phyloP scores from a whole-genome alignment of 352 stramenopile species.

The Phytophthora europaea region DNA sequence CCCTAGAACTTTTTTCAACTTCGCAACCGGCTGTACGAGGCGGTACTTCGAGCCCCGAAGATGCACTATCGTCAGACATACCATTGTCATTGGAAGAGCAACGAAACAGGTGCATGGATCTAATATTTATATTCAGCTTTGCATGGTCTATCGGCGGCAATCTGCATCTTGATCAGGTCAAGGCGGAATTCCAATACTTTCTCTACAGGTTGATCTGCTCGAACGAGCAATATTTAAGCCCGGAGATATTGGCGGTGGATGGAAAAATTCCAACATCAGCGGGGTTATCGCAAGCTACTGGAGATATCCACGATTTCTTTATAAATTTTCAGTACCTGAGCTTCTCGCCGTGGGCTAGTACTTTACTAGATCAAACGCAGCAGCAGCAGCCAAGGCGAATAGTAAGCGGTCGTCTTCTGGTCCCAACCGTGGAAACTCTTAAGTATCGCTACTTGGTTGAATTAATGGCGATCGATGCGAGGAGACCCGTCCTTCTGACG shows the following conservation, averaged over 20 bases:
- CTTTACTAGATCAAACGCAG: conserved; percentile 13
- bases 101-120: conserved; percentile 64
- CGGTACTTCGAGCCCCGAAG: conserved; percentile 9
- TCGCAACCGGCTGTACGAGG: conserved; percentile 10
- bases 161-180: conserved; percentile 48
- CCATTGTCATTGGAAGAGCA: conserved; percentile 51
- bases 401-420: conserved; percentile 45
- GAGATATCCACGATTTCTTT: conserved; percentile 76
- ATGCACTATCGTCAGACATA: conserved; percentile 24
- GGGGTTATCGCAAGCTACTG: conserved; percentile 54
- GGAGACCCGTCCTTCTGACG: conserved; percentile 87
- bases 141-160: conserved; percentile 81
- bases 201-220: conserved; percentile 47
- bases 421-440: conserved; percentile 72
- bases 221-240: conserved; percentile 61
- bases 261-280: conserved; percentile 58
- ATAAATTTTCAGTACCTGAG: conserved; percentile 73
- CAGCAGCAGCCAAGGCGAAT: conserved; percentile 32
- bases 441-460: conserved; percentile 73
- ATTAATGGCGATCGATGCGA: conserved; percentile 65
- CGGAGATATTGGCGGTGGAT: conserved; percentile 60
- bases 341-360: conserved; percentile 64
- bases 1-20: conserved; percentile 48
- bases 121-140: conserved; percentile 80
- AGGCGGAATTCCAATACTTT: conserved; percentile 64